Evolutionary conservation across 1,139 yeast genomes (phyloP).

Genomic region (Yamadazyma diddensiae): DNA sequence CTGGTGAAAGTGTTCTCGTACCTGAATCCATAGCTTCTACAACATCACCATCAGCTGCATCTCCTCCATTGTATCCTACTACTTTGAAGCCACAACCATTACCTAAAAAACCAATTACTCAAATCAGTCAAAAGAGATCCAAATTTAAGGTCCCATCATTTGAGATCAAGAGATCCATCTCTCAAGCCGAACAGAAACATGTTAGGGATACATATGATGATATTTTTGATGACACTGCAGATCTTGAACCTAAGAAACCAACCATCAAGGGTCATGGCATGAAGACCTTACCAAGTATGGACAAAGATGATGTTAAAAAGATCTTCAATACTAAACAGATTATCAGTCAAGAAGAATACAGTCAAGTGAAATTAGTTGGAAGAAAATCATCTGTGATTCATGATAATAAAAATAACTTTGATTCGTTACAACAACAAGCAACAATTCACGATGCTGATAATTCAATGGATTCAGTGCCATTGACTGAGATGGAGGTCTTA

Average conservation of each 20-base stretch:
- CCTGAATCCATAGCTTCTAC: conserved; percentile 1
- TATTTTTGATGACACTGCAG: conserved; percentile 35
- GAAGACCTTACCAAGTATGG: conserved; percentile 49
- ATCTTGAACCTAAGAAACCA: conserved; percentile 16
- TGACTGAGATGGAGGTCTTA: conserved; percentile 13
- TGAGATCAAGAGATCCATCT: conserved; percentile 37
- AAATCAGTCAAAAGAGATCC: conserved; percentile 19
- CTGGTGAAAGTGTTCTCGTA: conserved; percentile 5
- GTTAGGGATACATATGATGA: conserved; percentile 40
- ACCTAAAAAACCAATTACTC: conserved; percentile 9
- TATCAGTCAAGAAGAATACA: conserved; percentile 43
- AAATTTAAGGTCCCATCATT: conserved; percentile 44
- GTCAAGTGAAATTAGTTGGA: conserved; percentile 34
- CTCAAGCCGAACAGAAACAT: background rate
- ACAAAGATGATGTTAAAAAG: conserved; percentile 44
- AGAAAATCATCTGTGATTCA: conserved; percentile 32
- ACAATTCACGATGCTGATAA: conserved; percentile 33
- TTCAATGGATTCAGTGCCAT: conserved; percentile 27
- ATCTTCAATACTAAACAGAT: conserved; percentile 39
- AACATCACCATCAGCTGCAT: background rate
- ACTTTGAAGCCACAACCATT: conserved; percentile 10
- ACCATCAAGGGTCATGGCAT: conserved; percentile 41
- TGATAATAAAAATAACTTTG: conserved; percentile 25
- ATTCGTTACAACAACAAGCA: conserved; percentile 38
- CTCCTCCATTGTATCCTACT: conserved; percentile 3